Percentiles rank a stretch among this genome's conserved stretches.
Evolutionary conservation across 305 asterid species (phyloP).

Genomic region (Withania somnifera): DNA sequence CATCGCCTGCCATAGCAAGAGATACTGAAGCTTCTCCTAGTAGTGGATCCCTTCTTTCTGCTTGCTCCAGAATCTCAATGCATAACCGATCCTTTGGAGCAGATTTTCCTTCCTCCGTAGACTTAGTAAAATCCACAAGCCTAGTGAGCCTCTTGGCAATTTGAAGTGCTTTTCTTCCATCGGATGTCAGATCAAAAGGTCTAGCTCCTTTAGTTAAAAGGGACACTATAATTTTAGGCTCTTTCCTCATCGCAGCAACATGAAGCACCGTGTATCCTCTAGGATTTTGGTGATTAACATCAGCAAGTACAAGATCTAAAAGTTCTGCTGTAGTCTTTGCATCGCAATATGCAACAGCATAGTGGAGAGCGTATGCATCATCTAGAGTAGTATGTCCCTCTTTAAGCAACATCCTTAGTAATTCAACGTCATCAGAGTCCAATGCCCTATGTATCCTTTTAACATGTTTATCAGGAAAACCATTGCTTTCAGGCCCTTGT

Average conservation of each 20-base stretch:
- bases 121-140: slow-evolving; percentile 49
- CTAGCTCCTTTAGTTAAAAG: slow-evolving; percentile 90
- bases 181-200: slow-evolving; percentile 80
- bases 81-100: slow-evolving; percentile 77
- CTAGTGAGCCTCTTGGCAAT: slow-evolving; percentile 80
- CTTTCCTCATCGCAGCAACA: slow-evolving; percentile 89
- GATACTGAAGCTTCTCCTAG: slow-evolving; percentile 90
- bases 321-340: slow-evolving; percentile 84
- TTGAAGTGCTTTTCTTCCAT: slow-evolving; percentile 90
- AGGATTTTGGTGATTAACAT: slow-evolving; percentile 61
- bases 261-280: slow-evolving; percentile 92
- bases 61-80: slow-evolving; percentile 92
- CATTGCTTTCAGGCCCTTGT: slow-evolving; percentile 30
- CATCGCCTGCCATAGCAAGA: slow-evolving; percentile 96
- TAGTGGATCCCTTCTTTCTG: slow-evolving; percentile 79
- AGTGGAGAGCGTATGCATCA: slow-evolving; percentile 80
- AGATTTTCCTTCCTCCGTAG: slow-evolving; percentile 60
- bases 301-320: slow-evolving; percentile 83
- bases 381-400: slow-evolving; percentile 77
- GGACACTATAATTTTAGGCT: slow-evolving; percentile 79
- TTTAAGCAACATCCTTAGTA: slow-evolving; percentile 76
- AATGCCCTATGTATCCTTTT: slow-evolving; percentile 87
- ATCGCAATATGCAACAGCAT: slow-evolving; percentile 91
- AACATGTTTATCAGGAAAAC: slow-evolving; percentile 66
- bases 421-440: slow-evolving; percentile 93